These are phyloP conservation scores for Leptodontidium sp. DNA, from an alignment of 2,329 filamentous ascomycete species.

Conservation along the genomic window DNA sequence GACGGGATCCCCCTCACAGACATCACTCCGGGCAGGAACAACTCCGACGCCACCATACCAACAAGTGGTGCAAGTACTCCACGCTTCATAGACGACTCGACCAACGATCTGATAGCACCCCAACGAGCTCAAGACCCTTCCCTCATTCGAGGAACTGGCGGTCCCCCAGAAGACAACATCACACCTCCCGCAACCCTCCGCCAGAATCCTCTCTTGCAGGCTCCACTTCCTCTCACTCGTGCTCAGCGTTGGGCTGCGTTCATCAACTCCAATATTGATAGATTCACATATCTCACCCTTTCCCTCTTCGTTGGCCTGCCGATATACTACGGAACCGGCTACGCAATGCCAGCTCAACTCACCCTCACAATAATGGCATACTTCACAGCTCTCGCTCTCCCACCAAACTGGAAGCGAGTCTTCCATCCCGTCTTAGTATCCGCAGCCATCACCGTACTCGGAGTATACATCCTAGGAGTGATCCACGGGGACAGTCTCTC, in stretches of 20 bases:
- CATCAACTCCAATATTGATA: conserved; percentile 56
- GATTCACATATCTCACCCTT: conserved; percentile 53
- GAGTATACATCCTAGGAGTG: conserved; percentile 61
- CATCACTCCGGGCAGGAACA: conserved; percentile 33
- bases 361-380: conserved; percentile 61
- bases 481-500: conserved; percentile 52
- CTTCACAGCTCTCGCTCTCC: conserved; percentile 58
- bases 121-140: conserved; percentile 43
- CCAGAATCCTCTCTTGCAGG: conserved; percentile 47
- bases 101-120: conserved; percentile 37
- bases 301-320: conserved; percentile 62
- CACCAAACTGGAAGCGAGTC: conserved; percentile 57
- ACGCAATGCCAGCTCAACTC: conserved; percentile 57
- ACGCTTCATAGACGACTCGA: conserved; percentile 18
- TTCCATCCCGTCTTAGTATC: conserved; percentile 67
- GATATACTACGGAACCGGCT: conserved; percentile 60
- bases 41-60: conserved; percentile 31
- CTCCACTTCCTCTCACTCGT: conserved; percentile 54
- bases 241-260: conserved; percentile 59
- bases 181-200: conserved; percentile 10
- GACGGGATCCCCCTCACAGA: conserved; percentile 58
- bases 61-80: conserved; percentile 27
- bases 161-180: conserved; percentile 38
- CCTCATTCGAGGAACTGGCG: conserved; percentile 42
- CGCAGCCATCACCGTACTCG: conserved; percentile 60